Conservation (phyloP, 371 early-diverging fungal genomes). For the Saksenaea vasiformis region DNA sequence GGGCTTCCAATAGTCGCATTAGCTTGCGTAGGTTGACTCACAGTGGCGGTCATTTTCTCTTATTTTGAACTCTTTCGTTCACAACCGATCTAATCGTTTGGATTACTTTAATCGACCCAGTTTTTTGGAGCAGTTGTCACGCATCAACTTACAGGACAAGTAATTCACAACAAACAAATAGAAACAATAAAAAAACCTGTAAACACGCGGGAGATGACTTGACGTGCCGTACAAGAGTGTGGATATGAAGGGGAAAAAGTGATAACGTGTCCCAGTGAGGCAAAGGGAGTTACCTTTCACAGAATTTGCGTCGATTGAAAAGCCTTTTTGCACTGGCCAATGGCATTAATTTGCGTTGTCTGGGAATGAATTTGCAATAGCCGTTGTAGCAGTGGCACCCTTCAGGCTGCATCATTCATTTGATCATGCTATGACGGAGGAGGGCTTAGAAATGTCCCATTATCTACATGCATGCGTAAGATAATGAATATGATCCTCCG, state of each 20-base stretch:
- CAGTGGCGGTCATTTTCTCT: constrained; percentile 25
- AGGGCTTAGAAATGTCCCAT: too few species aligned
- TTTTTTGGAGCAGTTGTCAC: not conserved
- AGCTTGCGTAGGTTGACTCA: constrained; percentile 22
- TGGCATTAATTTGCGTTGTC: too few species aligned
- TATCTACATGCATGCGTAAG: too few species aligned
- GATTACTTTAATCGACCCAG: constrained; percentile 3
- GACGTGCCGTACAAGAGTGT: not conserved
- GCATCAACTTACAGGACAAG: not conserved
- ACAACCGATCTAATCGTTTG: not conserved
- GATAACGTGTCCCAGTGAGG: too few species aligned
- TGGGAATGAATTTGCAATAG: too few species aligned
- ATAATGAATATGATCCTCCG: too few species aligned
- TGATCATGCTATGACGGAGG: too few species aligned
- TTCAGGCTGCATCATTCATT: too few species aligned
- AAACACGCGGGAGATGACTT: not conserved
- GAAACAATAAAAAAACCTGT: not conserved
- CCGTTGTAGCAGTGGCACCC: too few species aligned
- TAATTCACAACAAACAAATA: constrained; percentile 3
- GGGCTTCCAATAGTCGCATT: constrained; percentile 3
- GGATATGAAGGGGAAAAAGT: not conserved
- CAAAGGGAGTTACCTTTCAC: too few species aligned
- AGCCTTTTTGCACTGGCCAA: too few species aligned
- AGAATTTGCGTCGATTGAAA: too few species aligned
- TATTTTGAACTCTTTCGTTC: not conserved